Evolutionary conservation across 306 rosid genomes (phyloP).

Genomic region (Dryas alaskensis): DNA sequence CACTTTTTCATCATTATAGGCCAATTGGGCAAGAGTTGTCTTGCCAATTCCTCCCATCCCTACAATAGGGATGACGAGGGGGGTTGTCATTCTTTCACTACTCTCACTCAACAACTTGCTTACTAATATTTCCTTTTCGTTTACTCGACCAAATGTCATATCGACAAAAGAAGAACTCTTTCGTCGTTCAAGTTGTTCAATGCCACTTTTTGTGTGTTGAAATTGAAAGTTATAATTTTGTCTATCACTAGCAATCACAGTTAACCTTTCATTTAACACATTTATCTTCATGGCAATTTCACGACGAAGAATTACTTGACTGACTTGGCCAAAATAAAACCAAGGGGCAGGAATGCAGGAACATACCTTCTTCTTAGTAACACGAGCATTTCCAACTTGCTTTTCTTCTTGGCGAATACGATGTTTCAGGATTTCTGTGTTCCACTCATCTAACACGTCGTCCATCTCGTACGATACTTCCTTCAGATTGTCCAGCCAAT

Average conservation of each 20-base stretch:
- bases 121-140: background rate
- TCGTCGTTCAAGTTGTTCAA: background rate
- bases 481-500: constrained; percentile 9
- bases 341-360: background rate
- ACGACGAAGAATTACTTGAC: background rate
- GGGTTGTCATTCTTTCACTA: background rate
- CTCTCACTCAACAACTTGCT: background rate
- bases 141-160: constrained; percentile 1
- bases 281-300: background rate
- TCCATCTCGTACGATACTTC: constrained; percentile 18
- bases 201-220: background rate
- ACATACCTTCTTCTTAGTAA: constrained; percentile 1
- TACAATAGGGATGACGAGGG: constrained; percentile 12
- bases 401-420: background rate
- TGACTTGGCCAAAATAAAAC: background rate
- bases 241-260: background rate
- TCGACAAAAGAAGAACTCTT: constrained; percentile 10
- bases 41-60: constrained; percentile 26
- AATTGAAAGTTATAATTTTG: background rate
- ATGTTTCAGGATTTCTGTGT: background rate
- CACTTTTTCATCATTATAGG: constrained; percentile 9
- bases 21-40: constrained; percentile 18
- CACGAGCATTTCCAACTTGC: background rate
- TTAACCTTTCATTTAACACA: background rate
- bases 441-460: constrained; percentile 16